A percentile compares a stretch with the other conserved stretches of the same genome.
Evolutionary conservation across 2,329 filamentous ascomycete genomes (phyloP).

Genomic region (Penicillium sp.): DNA sequence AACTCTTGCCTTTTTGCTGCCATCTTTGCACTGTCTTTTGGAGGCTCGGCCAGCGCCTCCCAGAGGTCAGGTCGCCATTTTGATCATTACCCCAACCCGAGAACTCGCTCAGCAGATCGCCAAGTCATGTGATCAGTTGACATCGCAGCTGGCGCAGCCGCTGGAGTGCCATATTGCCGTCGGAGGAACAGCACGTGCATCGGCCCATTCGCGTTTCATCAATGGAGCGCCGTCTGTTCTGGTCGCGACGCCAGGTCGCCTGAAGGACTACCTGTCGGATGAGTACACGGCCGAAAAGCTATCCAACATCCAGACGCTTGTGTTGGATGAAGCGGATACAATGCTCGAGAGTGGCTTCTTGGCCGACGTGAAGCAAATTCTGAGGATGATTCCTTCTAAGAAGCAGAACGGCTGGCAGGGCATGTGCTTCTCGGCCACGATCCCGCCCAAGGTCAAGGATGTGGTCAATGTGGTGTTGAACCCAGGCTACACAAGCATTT

Average conservation of each 20-base stretch:
- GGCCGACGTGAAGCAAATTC: constrained; percentile 55
- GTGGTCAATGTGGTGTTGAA: constrained; percentile 67
- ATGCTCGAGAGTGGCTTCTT: constrained; percentile 48
- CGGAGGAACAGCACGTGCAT: constrained; percentile 39
- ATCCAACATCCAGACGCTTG: constrained; percentile 51
- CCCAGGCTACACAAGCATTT: constrained; percentile 77
- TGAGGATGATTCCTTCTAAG: constrained; percentile 55
- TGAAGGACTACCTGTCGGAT: constrained; percentile 51
- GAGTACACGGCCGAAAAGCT: constrained; percentile 48
- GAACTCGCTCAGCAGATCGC: constrained; percentile 55
- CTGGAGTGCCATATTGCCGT: constrained; percentile 51
- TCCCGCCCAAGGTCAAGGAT: constrained; percentile 76
- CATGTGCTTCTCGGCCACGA: constrained; percentile 88
- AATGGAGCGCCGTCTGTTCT: constrained; percentile 40
- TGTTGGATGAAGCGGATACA: constrained; percentile 48
- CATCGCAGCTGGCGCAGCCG: constrained; percentile 39
- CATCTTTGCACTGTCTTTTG: constrained; percentile 51
- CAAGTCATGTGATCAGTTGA: constrained; percentile 49
- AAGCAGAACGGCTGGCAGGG: constrained; percentile 49
- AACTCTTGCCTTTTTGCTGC: constrained; percentile 53
- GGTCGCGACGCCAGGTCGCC: constrained; percentile 52
- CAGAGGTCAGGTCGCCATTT: constrained; percentile 46
- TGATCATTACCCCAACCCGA: constrained; percentile 52
- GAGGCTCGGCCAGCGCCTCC: constrained; percentile 28
- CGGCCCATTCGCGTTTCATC: constrained; percentile 32